Evolutionary conservation across 225 moss, liverwort and hornwort species (phyloP), one percentile per base, ranked within the genome.

Genomic region (Polytrichum formosum): DNA sequence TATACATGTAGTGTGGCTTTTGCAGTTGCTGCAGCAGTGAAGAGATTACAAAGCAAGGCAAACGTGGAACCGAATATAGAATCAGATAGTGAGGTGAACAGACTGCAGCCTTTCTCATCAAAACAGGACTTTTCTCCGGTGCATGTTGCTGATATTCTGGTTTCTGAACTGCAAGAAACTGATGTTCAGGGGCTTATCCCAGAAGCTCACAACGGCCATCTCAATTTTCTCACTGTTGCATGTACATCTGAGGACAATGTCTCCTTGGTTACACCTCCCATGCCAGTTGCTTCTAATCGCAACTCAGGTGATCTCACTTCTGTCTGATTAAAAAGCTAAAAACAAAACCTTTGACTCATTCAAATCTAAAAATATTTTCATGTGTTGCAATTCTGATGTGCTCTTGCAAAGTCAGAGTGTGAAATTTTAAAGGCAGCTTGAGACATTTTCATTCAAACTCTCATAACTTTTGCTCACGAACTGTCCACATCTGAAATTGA

Each of bases 121-220:
- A 60, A 54, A 20, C 72, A 75, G 64, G 84, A 78, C 33, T 61
- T 78, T 65, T 72, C 81, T 37, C 85, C 92, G 73, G 79, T 84
- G 72, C 76, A 81, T 70, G 79, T 98, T 80, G 92, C 97, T 79
- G 92, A 92, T 75, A 78, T 82, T 56, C 37, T 98, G 69, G 90
- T 75, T 75, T 79, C 70, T 70, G 79, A 74, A 27, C 72, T 97
- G 73, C 74, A 70, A 78, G 81, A 84, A 63, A 75, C 73, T 66
- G 68, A 62, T 71, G 64, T 59, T 56, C 55, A 66, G 70, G 91
- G 83, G 13, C 79, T 74, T 65, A 68, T 67, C 70, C 79, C 81
- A 37, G 89, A 84, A 77, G 92, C 94, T 70, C 79, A 82, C 77
- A 94, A 87, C 55, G 97, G 97, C 63, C 84, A 98, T 83, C 74